Conservation (phyloP, 2,329 filamentous ascomycete genomes). For the Ascochyta lentis region DNA sequence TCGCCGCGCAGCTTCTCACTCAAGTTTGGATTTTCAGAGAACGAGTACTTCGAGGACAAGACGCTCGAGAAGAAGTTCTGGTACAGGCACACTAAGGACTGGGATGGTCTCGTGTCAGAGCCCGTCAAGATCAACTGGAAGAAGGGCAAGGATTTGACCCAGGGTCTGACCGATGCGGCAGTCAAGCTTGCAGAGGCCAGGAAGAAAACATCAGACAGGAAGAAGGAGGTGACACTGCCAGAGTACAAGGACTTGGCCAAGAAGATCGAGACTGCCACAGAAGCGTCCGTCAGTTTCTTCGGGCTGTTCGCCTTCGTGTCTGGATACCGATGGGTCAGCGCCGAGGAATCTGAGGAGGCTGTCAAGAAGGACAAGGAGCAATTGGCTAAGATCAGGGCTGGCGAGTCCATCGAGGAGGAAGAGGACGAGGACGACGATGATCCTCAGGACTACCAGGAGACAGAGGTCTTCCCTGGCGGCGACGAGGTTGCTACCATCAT, state of each 20-base stretch:
- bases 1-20: conserved; percentile 78
- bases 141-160: conserved; percentile 78
- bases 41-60: conserved; percentile 80
- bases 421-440: conserved; percentile 64
- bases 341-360: conserved; percentile 72
- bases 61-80: conserved; percentile 91
- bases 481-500: conserved; percentile 82
- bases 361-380: conserved; percentile 66
- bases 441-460: conserved; percentile 69
- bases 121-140: conserved; percentile 85
- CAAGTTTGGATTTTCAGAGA: conserved; percentile 78
- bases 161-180: conserved; percentile 77
- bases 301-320: conserved; percentile 80
- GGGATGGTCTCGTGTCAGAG: conserved; percentile 82
- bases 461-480: conserved; percentile 87
- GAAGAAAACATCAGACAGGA: conserved; percentile 52
- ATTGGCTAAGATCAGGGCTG: conserved; percentile 54
- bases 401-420: conserved; percentile 48
- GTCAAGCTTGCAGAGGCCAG: conserved; percentile 72
- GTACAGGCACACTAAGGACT: conserved; percentile 74
- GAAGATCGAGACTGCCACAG: conserved; percentile 63
- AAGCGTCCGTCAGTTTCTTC: conserved; percentile 81
- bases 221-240: conserved; percentile 61
- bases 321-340: conserved; percentile 70
- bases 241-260: conserved; percentile 62